Conservation (phyloP, 2,329 filamentous ascomycete species). For the Ilyonectria mors-panacis region DNA sequence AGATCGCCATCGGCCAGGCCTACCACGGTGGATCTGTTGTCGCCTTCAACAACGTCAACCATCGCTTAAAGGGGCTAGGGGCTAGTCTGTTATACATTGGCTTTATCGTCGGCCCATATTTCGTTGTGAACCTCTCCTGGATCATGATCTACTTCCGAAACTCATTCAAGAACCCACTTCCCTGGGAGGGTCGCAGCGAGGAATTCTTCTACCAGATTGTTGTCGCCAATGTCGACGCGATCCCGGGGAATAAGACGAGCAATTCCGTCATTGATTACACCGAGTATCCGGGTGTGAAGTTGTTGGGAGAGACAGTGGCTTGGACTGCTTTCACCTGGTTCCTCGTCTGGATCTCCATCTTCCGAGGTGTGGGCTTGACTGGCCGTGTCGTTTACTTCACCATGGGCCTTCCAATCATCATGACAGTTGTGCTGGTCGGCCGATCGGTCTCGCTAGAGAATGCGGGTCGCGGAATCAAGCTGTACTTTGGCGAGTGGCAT, state of each 20-base stretch:
- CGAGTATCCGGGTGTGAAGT: conserved; percentile 60
- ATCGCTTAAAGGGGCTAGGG: conserved; percentile 67
- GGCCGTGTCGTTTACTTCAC: conserved; percentile 73
- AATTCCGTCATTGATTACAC: conserved; percentile 59
- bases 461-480: conserved; percentile 65
- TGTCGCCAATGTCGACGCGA: conserved; percentile 62
- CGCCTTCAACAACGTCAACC: conserved; percentile 68
- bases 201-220: conserved; percentile 68
- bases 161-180: conserved; percentile 68
- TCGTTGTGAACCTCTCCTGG: conserved; percentile 65
- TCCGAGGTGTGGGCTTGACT: conserved; percentile 70
- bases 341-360: conserved; percentile 72
- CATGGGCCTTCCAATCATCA: conserved; percentile 72
- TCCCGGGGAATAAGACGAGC: conserved; percentile 56
- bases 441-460: conserved; percentile 68
- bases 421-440: conserved; percentile 70
- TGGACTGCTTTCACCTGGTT: conserved; percentile 74
- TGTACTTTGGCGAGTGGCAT: conserved; percentile 64
- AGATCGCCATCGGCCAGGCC: conserved; percentile 79
- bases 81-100: conserved; percentile 67
- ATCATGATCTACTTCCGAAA: conserved; percentile 64
- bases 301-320: conserved; percentile 70
- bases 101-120: conserved; percentile 70
- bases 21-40: conserved; percentile 70
- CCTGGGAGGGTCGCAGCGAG: conserved; percentile 65